Conservation (phyloP, 1,139 yeast genomes). For the Diutina neorugosa region DNA sequence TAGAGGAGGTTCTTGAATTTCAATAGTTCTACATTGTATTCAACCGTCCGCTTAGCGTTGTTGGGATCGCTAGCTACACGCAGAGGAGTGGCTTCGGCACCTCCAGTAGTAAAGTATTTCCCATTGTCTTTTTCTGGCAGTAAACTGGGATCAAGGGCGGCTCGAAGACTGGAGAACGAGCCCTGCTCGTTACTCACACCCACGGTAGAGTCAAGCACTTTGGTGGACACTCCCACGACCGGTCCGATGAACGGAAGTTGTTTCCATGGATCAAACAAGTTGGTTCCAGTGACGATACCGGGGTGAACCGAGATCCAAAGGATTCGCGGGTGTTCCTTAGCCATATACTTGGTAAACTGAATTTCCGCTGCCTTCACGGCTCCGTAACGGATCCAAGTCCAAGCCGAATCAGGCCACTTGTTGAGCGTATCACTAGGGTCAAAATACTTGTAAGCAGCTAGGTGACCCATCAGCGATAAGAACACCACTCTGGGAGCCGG, state of each 20-base stretch:
- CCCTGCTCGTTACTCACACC: slow-evolving; percentile 24
- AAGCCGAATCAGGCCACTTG: slow-evolving; percentile 14
- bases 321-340: slow-evolving; percentile 19
- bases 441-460: slow-evolving; percentile 13
- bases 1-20: too few relatives aligned
- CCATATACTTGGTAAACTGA: slow-evolving; percentile 19
- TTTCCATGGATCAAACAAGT: slow-evolving; percentile 21
- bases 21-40: not conserved
- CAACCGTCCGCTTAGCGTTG: not conserved
- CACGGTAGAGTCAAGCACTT: slow-evolving; percentile 1
- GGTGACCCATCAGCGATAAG: slow-evolving; percentile 26
- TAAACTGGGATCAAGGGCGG: slow-evolving; percentile 21
- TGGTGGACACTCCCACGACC: slow-evolving; percentile 11
- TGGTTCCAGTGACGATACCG: slow-evolving; percentile 26
- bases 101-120: slow-evolving; percentile 23
- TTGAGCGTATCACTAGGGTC: slow-evolving; percentile 13
- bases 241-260: slow-evolving; percentile 17
- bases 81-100: slow-evolving; percentile 16
- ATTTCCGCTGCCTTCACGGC: slow-evolving; percentile 23
- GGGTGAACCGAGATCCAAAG: slow-evolving; percentile 27
- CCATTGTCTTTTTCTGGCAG: slow-evolving; percentile 20
- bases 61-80: slow-evolving; percentile 12
- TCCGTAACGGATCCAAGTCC: slow-evolving; percentile 25
- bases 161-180: slow-evolving; percentile 20
- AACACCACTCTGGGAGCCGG: slow-evolving; percentile 20